Conservation (phyloP, 805 yeast genomes). For the Candida vartiovaarae region DNA sequence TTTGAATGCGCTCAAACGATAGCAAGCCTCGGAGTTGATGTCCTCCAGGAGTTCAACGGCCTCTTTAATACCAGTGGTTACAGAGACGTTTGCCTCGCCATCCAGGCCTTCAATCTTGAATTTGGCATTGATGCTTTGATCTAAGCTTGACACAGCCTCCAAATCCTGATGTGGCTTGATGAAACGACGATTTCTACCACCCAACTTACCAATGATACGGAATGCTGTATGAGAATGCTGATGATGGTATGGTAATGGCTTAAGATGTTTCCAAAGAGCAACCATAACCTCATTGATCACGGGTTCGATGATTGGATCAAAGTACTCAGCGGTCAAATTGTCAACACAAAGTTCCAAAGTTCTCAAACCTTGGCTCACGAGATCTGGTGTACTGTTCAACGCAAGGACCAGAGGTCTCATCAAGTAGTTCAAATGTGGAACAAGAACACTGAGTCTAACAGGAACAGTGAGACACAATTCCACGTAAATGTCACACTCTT, state of each 20-base stretch:
- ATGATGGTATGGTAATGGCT: slow-evolving; percentile 91
- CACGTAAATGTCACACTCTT: slow-evolving; percentile 89
- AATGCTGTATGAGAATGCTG: slow-evolving; percentile 94
- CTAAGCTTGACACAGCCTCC: slow-evolving; percentile 41
- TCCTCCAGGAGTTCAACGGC: slow-evolving; percentile 75
- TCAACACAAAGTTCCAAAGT: slow-evolving; percentile 95
- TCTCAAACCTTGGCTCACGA: slow-evolving; percentile 89
- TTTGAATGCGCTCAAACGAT: slow-evolving; percentile 70
- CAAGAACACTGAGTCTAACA: slow-evolving; percentile 85
- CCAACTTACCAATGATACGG: slow-evolving; percentile 87
- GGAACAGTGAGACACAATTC: slow-evolving; percentile 95
- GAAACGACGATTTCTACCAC: slow-evolving; percentile 90
- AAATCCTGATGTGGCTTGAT: slow-evolving; percentile 70
- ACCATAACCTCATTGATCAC: slow-evolving; percentile 91
- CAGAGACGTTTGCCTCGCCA: slow-evolving; percentile 57
- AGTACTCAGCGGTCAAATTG: slow-evolving; percentile 90
- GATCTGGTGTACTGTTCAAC: slow-evolving; percentile 80
- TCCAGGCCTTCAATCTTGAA: slow-evolving; percentile 66
- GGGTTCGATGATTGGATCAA: slow-evolving; percentile 96
- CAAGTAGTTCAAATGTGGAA: slow-evolving; percentile 82
- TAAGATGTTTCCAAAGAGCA: slow-evolving; percentile 84
- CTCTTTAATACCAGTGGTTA: slow-evolving; percentile 76
- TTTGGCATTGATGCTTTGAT: slow-evolving; percentile 63
- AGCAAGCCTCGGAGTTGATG: slow-evolving; percentile 46
- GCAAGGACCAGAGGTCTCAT: slow-evolving; percentile 92